Evolutionary conservation across 768 basidiomycete genomes (phyloP).

Genomic region (Mycena crocata): DNA sequence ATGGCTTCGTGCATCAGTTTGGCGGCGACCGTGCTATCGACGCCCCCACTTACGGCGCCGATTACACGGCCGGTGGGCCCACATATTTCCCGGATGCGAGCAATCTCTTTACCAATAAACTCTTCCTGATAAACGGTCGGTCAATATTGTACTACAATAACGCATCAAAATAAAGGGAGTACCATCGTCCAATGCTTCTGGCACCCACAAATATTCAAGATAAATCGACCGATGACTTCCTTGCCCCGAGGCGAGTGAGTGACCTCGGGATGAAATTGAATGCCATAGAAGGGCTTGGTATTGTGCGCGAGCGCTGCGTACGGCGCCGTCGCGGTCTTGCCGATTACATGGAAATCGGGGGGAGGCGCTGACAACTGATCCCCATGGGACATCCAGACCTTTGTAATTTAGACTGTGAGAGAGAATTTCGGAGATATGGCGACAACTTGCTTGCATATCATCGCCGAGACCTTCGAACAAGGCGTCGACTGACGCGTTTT

Average conservation of each 20-base stretch:
- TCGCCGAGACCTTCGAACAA: constrained; percentile 91
- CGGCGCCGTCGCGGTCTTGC: constrained; percentile 87
- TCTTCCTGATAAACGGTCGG: constrained; percentile 72
- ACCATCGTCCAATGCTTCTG: constrained; percentile 94
- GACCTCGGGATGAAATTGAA: constrained; percentile 99
- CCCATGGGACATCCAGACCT: constrained; percentile 99
- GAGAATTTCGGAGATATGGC: too few species aligned
- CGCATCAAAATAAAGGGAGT: constrained; percentile 28
- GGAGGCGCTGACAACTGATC: constrained; percentile 91
- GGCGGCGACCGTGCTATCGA: constrained; percentile 97
- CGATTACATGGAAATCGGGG: constrained; percentile 87
- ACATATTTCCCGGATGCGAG: constrained; percentile 93
- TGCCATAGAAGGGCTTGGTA: constrained; percentile 90
- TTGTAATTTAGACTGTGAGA: constrained; percentile 19
- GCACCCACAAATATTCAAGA: constrained; percentile 87
- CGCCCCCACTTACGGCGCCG: constrained; percentile 96
- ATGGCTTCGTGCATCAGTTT: constrained; percentile 99
- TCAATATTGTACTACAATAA: constrained; percentile 17
- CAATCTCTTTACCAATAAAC: constrained; percentile 97
- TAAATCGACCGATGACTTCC: constrained; percentile 89
- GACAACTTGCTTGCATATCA: constrained; percentile 79
- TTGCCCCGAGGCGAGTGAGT: constrained; percentile 93
- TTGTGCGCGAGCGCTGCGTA: constrained; percentile 95
- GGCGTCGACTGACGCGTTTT: constrained; percentile 66
- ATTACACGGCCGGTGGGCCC: constrained; percentile 96